A percentile compares a stretch with the other conserved stretches of the same genome.
These are phyloP conservation scores for Larix sibirica DNA, from an alignment of 83 land plant species.

Conservation along the genomic window DNA sequence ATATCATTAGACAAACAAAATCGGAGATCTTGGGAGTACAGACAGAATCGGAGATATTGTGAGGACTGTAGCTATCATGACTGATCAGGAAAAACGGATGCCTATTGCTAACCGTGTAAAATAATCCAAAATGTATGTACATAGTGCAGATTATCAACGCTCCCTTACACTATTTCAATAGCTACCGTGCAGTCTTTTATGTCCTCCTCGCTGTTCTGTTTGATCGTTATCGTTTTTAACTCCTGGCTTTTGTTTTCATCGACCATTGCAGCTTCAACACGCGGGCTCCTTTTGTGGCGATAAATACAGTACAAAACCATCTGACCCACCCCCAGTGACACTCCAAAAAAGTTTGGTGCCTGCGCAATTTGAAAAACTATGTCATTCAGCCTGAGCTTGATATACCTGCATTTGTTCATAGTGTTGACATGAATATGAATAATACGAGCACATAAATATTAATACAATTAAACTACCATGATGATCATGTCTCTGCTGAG, in stretches of 20 bases:
- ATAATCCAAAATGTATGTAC: too few species aligned
- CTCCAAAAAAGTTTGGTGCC: background rate
- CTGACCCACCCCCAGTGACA: background rate
- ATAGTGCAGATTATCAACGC: too few species aligned
- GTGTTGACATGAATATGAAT: background rate
- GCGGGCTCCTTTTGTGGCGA: background rate
- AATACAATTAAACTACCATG: background rate
- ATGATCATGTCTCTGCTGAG: background rate
- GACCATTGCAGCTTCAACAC: background rate
- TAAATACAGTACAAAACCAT: background rate
- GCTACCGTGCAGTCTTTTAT: background rate
- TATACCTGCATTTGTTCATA: too few species aligned
- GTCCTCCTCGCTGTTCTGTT: background rate
- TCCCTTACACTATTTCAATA: too few species aligned
- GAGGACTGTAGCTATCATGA: too few species aligned
- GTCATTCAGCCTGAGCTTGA: too few species aligned
- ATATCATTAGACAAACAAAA: too few species aligned
- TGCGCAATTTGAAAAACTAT: background rate
- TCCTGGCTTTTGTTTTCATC: background rate
- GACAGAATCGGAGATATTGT: too few species aligned
- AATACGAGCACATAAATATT: background rate
- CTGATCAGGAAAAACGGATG: too few species aligned
- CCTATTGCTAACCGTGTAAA: too few species aligned
- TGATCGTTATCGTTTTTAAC: background rate
- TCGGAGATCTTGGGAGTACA: too few species aligned